phyloP scores from a whole-genome alignment of 768 basidiomycete species.

The Leccinum uliginosum region DNA sequence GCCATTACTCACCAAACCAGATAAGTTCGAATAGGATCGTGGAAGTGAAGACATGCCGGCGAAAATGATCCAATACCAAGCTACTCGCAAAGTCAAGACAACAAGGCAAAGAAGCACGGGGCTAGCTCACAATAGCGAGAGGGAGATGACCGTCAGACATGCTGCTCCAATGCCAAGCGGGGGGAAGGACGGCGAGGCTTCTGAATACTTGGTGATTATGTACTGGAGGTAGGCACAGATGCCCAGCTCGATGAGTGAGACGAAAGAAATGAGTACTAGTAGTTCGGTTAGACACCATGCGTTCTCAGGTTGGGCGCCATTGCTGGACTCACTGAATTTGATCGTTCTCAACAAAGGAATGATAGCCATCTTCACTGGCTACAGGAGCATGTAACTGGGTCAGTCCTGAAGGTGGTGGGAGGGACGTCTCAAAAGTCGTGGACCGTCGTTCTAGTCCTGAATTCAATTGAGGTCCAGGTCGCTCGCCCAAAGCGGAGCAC shows the following conservation, averaged over 20 bases:
- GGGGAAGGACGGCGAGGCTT: constrained; percentile 4
- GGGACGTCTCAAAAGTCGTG: background rate
- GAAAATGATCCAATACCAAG: constrained; percentile 10
- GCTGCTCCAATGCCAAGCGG: constrained; percentile 14
- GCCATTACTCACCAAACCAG: constrained; percentile 23
- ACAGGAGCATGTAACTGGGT: background rate
- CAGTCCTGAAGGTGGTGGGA: background rate
- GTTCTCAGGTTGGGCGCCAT: background rate
- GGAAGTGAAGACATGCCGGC: constrained; percentile 14
- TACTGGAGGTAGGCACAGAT: constrained; percentile 18
- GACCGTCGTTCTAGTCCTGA: background rate
- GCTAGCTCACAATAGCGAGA: constrained; percentile 23
- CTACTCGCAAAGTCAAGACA: constrained; percentile 8
- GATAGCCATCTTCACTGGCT: constrained; percentile 17
- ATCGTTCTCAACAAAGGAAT: constrained; percentile 22
- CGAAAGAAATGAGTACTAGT: constrained; percentile 13
- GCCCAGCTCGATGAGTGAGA: constrained; percentile 19
- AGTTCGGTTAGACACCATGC: background rate
- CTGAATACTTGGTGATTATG: constrained; percentile 5
- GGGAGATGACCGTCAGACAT: constrained; percentile 16
- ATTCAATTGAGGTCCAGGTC: background rate
- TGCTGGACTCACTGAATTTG: constrained; percentile 19
- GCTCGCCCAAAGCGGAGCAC: background rate
- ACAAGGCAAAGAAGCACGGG: background rate
- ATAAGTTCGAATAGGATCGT: constrained; percentile 23